Conservation (phyloP, 2,329 filamentous ascomycete genomes). For the Neocucurbitaria cava region DNA sequence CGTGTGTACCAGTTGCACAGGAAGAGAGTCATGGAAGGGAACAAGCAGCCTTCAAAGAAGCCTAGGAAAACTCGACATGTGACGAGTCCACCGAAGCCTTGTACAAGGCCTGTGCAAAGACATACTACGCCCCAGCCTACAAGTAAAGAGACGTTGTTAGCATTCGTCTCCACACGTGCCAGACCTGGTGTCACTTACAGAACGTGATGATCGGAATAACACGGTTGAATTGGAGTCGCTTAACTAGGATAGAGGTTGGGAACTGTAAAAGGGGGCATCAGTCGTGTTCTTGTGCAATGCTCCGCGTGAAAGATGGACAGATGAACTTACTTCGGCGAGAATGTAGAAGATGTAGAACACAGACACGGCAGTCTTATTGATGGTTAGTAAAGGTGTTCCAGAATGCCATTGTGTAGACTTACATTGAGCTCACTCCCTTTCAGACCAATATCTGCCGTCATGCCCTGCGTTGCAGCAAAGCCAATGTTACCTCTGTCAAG, state of each 20-base stretch:
- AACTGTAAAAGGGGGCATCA: constrained; percentile 20
- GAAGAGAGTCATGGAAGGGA: constrained; percentile 41
- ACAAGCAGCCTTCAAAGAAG: constrained; percentile 43
- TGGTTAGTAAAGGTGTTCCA: background rate
- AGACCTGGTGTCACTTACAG: constrained; percentile 29
- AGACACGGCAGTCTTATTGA: constrained; percentile 37
- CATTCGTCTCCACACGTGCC: too few relatives aligned
- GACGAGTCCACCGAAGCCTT: constrained; percentile 29
- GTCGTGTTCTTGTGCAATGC: background rate
- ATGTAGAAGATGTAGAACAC: constrained; percentile 48
- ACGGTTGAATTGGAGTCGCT: constrained; percentile 43
- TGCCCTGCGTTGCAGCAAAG: constrained; percentile 45
- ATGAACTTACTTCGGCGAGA: constrained; percentile 34
- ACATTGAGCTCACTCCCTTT: constrained; percentile 38
- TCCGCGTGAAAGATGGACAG: background rate
- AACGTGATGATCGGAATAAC: constrained; percentile 58
- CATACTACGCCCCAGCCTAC: constrained; percentile 54
- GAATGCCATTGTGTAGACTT: background rate
- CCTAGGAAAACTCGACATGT: constrained; percentile 31
- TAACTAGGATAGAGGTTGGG: constrained; percentile 41
- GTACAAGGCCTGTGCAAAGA: constrained; percentile 31
- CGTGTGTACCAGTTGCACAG: constrained; percentile 42
- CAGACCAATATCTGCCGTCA: constrained; percentile 37
- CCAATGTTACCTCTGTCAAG: constrained; percentile 46
- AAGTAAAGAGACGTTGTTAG: too few relatives aligned